Evolutionary conservation across 495 filamentous ascomycete species (phyloP), one percentile per base, ranked within the genome.

Genomic region (Aspergillus biplanus): DNA sequence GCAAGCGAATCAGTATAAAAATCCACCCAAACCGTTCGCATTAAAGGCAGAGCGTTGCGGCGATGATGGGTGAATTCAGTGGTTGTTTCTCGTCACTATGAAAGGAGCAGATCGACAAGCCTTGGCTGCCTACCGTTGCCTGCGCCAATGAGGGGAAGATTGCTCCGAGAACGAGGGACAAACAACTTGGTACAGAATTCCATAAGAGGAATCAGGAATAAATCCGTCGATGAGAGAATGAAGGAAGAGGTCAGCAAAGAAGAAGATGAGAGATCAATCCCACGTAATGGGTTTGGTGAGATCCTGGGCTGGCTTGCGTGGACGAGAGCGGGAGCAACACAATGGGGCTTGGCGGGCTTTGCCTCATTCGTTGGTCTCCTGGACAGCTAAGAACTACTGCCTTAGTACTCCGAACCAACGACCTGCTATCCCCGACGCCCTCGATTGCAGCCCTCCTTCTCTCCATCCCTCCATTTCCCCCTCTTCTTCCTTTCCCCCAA

Each of bases 241-340:
- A 52, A 33, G 53, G 35, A 52, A 57, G 13, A 58, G 56, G 42
- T 18, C 27, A 31, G 11, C 37, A 52, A 31, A 63, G 55, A 31
- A 37, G n/a, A 46, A 55, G n/a, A 46, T 44, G 44, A 39, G 33
- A 54, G 39, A 46, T 56, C 32, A 18, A 48, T 21, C 33, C 35
- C 33, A 53, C 37, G 49, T 52, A 50, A 44, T 32, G 11, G 8
- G 13, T 47, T 54, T 48, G 33, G 15, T 54, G 59, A 65, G 54
- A 56, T 56, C 12, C 56, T 48, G 59, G 52, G 46, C 46, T 48
- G 58, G 67, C 57, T 70, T 70, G 68, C 68, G 68, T 70, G 68
- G 65, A 70, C 68, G 63, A 60, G 54, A 42, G 50, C 60, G 59
- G 58, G 27, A 59, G 47, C 48, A 13, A 59, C 49, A 47, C 31